Base-by-base conservation (phyloP, 441 rosid species). In the Gossypium davidsonii region DNA sequence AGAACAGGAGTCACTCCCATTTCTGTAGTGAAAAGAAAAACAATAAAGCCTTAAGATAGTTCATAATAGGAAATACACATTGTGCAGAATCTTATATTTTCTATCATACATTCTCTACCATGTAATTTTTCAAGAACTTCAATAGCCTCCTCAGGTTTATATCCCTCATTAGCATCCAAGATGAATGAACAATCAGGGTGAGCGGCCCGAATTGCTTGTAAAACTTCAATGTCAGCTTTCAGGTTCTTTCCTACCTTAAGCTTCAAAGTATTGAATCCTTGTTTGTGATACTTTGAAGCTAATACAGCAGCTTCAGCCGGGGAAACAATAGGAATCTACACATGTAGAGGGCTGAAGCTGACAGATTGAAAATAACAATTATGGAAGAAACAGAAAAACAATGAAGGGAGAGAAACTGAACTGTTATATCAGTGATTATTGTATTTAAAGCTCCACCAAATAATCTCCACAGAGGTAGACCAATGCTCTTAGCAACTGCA, bases 141-240 rank as follows among this genome's bases (percentile, higher is more conserved):
- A 79, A 94, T 80, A 67, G 98, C 97, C 81, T 89, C 93, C 55
- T 85, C 77, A 4, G 91, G 78, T 46, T 72, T 84, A 77, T 92
- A 94, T 25, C 97, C 97, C 80, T 91, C 97, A 67, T 94, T 94
- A 72, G 98, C 98, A 79, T 94, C 98, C 84, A 94, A 77, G 74
- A 94, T 90, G 77, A 92, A 90, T 28, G 82, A 87, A 78, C 94
- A 92, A 76, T 84, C 77, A 60, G 96, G 94, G 61, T 89, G 88
- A 37, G 75, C 93, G 8, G 49, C 83, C 21, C 91, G 90, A 83
- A 92, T 91, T 9, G 97, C 98, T 81, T 82, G 91, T 53, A 92
- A 90, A 80, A 89, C 94, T 73, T 94, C 80, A 11, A 92, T 78
- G 79, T 92, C 99, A 20, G 88, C 77, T 71, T 82, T 73, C 39